Conservation (phyloP, 2,329 filamentous ascomycete genomes). For the Ophiostoma novo-ulmi region DNA sequence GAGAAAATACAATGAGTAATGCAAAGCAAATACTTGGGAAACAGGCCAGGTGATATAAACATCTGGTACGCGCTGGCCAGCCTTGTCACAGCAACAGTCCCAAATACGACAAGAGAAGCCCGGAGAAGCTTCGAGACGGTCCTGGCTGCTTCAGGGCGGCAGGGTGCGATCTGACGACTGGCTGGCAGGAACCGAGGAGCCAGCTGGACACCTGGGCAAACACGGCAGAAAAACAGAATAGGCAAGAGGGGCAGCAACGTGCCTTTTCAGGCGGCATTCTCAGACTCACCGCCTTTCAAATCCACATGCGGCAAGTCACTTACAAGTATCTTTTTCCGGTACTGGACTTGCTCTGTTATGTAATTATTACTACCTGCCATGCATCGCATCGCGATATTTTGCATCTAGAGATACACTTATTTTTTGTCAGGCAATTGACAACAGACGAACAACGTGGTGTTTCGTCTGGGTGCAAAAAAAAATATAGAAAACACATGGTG, state of each 20-base stretch:
- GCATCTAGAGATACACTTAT: not conserved
- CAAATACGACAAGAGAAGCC: conserved; percentile 15
- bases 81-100: conserved; percentile 15
- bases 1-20: not conserved
- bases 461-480: too few species aligned
- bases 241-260: conserved; percentile 11
- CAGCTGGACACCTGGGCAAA: not conserved
- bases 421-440: not conserved
- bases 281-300: not conserved
- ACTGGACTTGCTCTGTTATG: not conserved
- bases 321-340: not conserved
- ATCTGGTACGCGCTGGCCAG: not conserved
- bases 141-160: not conserved
- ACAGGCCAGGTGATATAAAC: not conserved
- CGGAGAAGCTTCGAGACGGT: conserved; percentile 25
- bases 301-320: not conserved
- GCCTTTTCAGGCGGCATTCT: not conserved
- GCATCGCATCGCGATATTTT: not conserved
- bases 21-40: not conserved
- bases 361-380: not conserved
- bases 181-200: not conserved
- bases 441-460: not conserved
- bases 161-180: not conserved
- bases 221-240: conserved; percentile 8
- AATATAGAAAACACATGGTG: too few species aligned